These are phyloP conservation scores for Epichloe festucae DNA, from an alignment of 2,329 filamentous ascomycete genomes.

Conservation along the genomic window DNA sequence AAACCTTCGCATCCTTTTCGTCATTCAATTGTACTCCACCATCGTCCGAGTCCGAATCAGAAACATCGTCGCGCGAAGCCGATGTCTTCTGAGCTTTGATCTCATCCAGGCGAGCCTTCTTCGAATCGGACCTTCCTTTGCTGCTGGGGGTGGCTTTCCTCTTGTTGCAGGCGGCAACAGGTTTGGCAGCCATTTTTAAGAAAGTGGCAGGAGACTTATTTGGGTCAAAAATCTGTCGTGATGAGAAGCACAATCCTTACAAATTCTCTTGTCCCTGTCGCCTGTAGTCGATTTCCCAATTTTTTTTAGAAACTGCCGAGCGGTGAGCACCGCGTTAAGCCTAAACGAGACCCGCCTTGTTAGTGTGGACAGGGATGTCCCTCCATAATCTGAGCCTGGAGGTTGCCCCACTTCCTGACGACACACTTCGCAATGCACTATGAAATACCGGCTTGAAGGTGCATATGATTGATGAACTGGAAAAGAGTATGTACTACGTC, in stretches of 20 bases:
- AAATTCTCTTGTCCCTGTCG: background rate
- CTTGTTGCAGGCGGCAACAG: constrained; percentile 36
- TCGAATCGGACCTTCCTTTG: constrained; percentile 31
- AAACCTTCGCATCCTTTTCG: constrained; percentile 18
- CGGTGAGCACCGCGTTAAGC: constrained; percentile 19
- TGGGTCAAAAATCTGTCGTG: background rate
- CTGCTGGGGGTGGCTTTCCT: constrained; percentile 36
- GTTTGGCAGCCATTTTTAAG: constrained; percentile 34
- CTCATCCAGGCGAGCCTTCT: constrained; percentile 37
- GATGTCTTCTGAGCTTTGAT: constrained; percentile 19
- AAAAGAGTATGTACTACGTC: too few relatives aligned
- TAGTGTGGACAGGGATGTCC: too few relatives aligned
- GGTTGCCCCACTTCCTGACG: too few relatives aligned
- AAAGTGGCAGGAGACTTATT: background rate
- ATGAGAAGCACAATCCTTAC: background rate
- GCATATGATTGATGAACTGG: too few relatives aligned
- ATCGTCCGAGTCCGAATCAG: constrained; percentile 31
- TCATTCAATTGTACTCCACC: constrained; percentile 36
- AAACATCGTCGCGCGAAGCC: constrained; percentile 22
- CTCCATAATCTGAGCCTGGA: too few relatives aligned
- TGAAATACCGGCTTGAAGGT: too few relatives aligned
- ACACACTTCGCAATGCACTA: too few relatives aligned
- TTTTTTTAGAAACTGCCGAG: constrained; percentile 21
- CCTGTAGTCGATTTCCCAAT: constrained; percentile 2
- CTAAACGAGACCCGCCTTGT: constrained; percentile 3